These are phyloP conservation scores for Cytospora leucostoma DNA, from an alignment of 2,329 filamentous ascomycete species.

Conservation along the genomic window DNA sequence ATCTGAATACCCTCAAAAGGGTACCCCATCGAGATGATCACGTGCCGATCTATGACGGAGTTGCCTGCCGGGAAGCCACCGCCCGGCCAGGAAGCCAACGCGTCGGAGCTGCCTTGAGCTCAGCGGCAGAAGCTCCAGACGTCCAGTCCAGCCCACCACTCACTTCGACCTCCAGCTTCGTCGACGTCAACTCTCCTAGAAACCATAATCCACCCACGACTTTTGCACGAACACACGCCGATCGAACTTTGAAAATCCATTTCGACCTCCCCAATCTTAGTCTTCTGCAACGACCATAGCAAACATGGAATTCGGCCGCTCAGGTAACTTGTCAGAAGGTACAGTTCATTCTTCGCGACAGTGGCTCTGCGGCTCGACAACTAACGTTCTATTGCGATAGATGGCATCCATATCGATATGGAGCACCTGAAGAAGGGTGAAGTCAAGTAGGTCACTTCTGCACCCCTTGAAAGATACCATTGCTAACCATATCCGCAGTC, in stretches of 20 bases:
- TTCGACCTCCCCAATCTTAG: not conserved
- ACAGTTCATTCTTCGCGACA: slow-evolving; percentile 22
- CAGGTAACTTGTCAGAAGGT: slow-evolving; percentile 67
- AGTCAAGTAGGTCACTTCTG: slow-evolving; percentile 75
- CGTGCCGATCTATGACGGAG: slow-evolving; percentile 13
- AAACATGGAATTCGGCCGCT: slow-evolving; percentile 64
- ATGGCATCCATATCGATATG: slow-evolving; percentile 99
- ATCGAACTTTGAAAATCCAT: not conserved
- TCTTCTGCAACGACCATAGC: slow-evolving; percentile 31
- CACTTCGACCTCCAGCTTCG: slow-evolving; percentile 4
- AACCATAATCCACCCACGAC: slow-evolving; percentile 14
- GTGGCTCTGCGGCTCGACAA: slow-evolving; percentile 25
- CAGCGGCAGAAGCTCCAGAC: slow-evolving; percentile 12
- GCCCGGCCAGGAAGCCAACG: slow-evolving; percentile 34
- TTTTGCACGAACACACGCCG: not conserved
- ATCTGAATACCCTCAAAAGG: not conserved
- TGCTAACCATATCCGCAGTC: slow-evolving; percentile 54
- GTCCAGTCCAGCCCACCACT: slow-evolving; percentile 29
- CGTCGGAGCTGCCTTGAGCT: slow-evolving; percentile 52
- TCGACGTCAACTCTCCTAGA: slow-evolving; percentile 4
- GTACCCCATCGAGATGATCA: slow-evolving; percentile 9
- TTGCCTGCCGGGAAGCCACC: slow-evolving; percentile 25
- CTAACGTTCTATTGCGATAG: slow-evolving; percentile 48
- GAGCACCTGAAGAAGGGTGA: slow-evolving; percentile 97
- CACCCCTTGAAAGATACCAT: slow-evolving; percentile 6